A percentile compares a stretch with the other conserved stretches of the same genome.
Conservation (phyloP, 2,329 filamentous ascomycete species). For the Salinomyces thailandicus region DNA sequence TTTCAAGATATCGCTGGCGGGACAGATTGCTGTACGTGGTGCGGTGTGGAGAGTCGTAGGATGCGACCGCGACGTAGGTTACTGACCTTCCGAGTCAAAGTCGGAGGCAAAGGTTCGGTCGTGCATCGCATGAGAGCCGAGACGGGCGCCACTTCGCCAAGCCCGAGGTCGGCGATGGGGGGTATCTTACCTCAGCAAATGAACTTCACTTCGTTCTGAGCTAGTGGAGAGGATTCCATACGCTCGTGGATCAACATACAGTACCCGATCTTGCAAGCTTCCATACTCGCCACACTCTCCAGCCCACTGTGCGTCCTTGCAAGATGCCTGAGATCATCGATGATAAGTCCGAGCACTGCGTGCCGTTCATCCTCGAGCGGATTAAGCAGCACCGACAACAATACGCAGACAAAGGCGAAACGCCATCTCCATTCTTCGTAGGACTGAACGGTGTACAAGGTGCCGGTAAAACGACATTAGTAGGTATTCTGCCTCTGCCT, state of each 20-base stretch:
- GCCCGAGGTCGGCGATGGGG: background rate
- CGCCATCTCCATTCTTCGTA: slow-evolving; percentile 61
- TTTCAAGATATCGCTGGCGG: background rate
- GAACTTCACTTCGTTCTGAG: background rate
- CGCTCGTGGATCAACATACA: too few species aligned
- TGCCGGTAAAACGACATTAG: slow-evolving; percentile 83
- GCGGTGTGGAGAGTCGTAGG: too few species aligned
- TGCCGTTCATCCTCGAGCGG: slow-evolving; percentile 62
- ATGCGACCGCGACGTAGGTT: too few species aligned
- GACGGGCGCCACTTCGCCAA: background rate
- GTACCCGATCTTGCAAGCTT: too few species aligned
- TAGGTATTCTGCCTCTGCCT: slow-evolving; percentile 28
- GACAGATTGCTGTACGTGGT: too few species aligned
- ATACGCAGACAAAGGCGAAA: slow-evolving; percentile 26
- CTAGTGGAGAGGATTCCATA: too few species aligned
- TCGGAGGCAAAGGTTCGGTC: too few species aligned
- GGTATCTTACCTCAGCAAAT: background rate
- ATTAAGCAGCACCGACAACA: slow-evolving; percentile 42
- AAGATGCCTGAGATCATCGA: slow-evolving; percentile 50
- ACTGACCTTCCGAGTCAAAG: too few species aligned
- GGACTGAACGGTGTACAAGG: slow-evolving; percentile 89
- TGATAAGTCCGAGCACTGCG: slow-evolving; percentile 67
- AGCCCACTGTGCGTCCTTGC: too few species aligned
- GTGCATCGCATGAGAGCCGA: background rate
- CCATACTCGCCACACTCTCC: too few species aligned